phyloP scores from a whole-genome alignment of 2,329 filamentous ascomycete species.

The Lasiodiplodia gonubiensis region DNA sequence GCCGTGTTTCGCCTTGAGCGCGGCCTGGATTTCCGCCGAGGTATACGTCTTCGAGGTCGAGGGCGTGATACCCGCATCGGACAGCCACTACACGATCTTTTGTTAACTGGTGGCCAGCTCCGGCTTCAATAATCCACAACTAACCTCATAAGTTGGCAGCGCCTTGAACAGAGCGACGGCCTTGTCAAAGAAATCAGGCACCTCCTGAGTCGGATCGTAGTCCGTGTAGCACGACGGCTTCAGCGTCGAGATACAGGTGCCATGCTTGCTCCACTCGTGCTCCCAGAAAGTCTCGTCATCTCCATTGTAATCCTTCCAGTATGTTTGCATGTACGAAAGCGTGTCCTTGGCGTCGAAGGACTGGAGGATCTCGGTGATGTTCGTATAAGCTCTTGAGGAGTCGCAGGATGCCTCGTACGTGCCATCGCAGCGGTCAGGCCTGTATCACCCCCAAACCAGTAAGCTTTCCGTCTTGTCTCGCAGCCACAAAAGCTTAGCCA shows the following conservation, averaged over 20 bases:
- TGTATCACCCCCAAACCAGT: slow-evolving; percentile 29
- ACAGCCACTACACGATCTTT: slow-evolving; percentile 54
- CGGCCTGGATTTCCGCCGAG: slow-evolving; percentile 62
- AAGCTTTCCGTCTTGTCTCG: slow-evolving; percentile 1
- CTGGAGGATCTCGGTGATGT: slow-evolving; percentile 68
- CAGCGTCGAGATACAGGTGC: slow-evolving; percentile 74
- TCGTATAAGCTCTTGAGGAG: slow-evolving; percentile 63
- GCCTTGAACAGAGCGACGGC: slow-evolving; percentile 70
- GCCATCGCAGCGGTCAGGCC: slow-evolving; percentile 67
- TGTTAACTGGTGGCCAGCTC: slow-evolving; percentile 6
- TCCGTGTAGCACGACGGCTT: slow-evolving; percentile 67
- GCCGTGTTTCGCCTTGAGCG: slow-evolving; percentile 58
- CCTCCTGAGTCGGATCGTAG: slow-evolving; percentile 65
- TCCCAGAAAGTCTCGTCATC: slow-evolving; percentile 70
- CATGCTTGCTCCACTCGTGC: slow-evolving; percentile 75
- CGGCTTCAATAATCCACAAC: slow-evolving; percentile 15
- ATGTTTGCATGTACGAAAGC: slow-evolving; percentile 70
- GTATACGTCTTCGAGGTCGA: slow-evolving; percentile 64
- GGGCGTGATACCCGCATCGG: slow-evolving; percentile 65
- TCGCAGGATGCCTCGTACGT: slow-evolving; percentile 72
- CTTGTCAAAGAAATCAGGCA: slow-evolving; percentile 71
- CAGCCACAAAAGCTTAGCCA: slow-evolving; percentile 1
- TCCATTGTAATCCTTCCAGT: slow-evolving; percentile 72
- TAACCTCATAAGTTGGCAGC: slow-evolving; percentile 67
- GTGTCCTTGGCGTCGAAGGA: slow-evolving; percentile 61